Conservation (phyloP, 2,329 filamentous ascomycete genomes). For the Fusarium verrucosum region DNA sequence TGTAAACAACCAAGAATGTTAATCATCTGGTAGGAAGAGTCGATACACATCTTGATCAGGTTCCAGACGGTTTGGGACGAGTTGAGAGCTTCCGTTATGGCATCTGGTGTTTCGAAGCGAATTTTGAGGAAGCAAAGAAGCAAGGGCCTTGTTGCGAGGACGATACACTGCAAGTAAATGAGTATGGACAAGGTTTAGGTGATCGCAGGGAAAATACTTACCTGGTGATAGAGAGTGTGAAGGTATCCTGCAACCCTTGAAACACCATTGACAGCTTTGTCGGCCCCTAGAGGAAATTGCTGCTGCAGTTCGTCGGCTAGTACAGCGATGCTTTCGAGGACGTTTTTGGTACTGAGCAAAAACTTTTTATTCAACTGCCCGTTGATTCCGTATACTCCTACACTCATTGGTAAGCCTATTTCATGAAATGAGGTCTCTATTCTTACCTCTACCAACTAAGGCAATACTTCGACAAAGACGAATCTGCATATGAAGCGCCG, state of each 20-base stretch:
- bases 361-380: slow-evolving; percentile 47
- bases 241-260: slow-evolving; percentile 47
- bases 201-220: slow-evolving; percentile 10
- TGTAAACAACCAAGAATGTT: slow-evolving; percentile 55
- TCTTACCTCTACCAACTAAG: slow-evolving; percentile 45
- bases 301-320: slow-evolving; percentile 46
- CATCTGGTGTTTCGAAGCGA: slow-evolving; percentile 41
- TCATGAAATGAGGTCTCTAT: accelerated
- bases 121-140: slow-evolving; percentile 49
- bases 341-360: slow-evolving; percentile 45
- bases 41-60: slow-evolving; percentile 48
- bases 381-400: slow-evolving; percentile 46
- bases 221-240: slow-evolving; percentile 49
- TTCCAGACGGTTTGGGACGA: slow-evolving; percentile 51
- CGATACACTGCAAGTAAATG: slow-evolving; percentile 42
- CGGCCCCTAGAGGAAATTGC: slow-evolving; percentile 44
- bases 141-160: slow-evolving; percentile 47
- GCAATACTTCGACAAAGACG: slow-evolving; percentile 46
- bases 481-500: slow-evolving; percentile 48
- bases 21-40: slow-evolving; percentile 48
- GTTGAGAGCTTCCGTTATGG: slow-evolving; percentile 47
- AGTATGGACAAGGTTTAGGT: too few species aligned
- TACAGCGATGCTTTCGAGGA: slow-evolving; percentile 43
- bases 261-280: slow-evolving; percentile 47
- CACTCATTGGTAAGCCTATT: accelerated